Evolutionary conservation across 2,329 filamentous ascomycete genomes (phyloP), one percentile per base, ranked within the genome.

Genomic region (Delphinella strobiligena): DNA sequence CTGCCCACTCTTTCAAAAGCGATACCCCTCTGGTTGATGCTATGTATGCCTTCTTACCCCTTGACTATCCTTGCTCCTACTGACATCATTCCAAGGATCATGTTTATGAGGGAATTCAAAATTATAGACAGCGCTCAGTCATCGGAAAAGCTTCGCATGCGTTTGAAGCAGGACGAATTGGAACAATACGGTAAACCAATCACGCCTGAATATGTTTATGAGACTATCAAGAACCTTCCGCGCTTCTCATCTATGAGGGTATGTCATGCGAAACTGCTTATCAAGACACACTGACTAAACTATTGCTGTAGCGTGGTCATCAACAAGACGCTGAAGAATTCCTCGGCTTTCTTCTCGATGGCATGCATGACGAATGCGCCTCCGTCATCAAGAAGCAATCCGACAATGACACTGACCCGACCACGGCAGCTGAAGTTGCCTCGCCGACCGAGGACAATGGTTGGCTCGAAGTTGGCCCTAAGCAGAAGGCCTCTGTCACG

Each of bases 251-350:
- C 82, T 54, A 95, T 98, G 87, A 80, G 83, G 57, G 82, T 87
- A 69, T 60, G 78, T 66, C 34, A 31, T 17, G 1, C 3, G 15
- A 11, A 27, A 7, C 11, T 5, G 17, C 14, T 10, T n/a, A n/a
- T 30, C 31, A 36, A 19, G 18, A 34, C 9, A 32, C 15, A 30
- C 15, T 54, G 47, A 42, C 51, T 61, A 47, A 61, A 40, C 37
- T n/a, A n/a, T n/a, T 19, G 37, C 37, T 44, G 31, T 47, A 87
- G 80, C 82, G 87, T 45, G 91, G 91, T 12, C 89, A 95, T 52
- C 91, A 98, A 59, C 89, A 98, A 67, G 91, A 98, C 63, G 91
- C 91, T 1, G 87, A 98, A 56, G 91, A 98, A 55, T 98, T 98
- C 50, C 68, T 98, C 17, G 89, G 88, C 1, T 93, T 96, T 58